Base-by-base conservation (phyloP, 2,329 filamentous ascomycete genomes). In the Pseudogymnoascus verrucosus region DNA sequence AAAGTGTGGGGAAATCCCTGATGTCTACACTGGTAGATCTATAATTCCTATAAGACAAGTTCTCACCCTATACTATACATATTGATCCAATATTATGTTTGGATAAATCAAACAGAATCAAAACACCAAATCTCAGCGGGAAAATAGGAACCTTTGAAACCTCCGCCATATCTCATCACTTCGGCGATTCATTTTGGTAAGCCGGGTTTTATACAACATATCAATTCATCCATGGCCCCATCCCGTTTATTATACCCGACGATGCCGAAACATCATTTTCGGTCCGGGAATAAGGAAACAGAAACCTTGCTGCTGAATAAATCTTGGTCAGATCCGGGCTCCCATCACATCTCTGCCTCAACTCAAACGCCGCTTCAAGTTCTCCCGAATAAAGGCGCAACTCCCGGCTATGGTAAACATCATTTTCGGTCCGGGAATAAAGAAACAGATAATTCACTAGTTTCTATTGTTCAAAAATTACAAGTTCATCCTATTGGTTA, bases 221-320 rank as follows among this genome's bases (percentile, higher is more conserved):
- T 12, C 42, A 11, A 54, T 54, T 54, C 47, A 54, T 54, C 47
- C 26, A 54, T 54, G 26, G 47, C 47, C 47, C 47, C 47, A 54
- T 54, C 14, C 47, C 14, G 47, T 54, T 54, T 31, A 54, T 31
- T 54, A 4, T 10, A 54, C 6, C 47, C 26, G 4, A 12, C 1
- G 10, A 31, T 8, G 2, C 26, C 8, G 28, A 54, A 19, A 16
- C 2, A 19, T 12, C 2, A 31, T 19, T 16, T 31, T 31, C n/a
- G 6, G 14, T 16, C 5, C 26, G 26, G 47, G 10, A 16, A n/a
- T 31, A 34, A 21, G 51, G 26, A 21, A 57, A 10, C 10, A 57
- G 5, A 34, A 11, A 2, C 28, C 10, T 57, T 34, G n/a, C 21
- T 34, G 51, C 51, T 57, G 28, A 21, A 57, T 57, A 34, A 57